These are phyloP conservation scores for Aspergillus pseudonomiae DNA, from an alignment of 2,329 filamentous ascomycete genomes.

Conservation along the genomic window DNA sequence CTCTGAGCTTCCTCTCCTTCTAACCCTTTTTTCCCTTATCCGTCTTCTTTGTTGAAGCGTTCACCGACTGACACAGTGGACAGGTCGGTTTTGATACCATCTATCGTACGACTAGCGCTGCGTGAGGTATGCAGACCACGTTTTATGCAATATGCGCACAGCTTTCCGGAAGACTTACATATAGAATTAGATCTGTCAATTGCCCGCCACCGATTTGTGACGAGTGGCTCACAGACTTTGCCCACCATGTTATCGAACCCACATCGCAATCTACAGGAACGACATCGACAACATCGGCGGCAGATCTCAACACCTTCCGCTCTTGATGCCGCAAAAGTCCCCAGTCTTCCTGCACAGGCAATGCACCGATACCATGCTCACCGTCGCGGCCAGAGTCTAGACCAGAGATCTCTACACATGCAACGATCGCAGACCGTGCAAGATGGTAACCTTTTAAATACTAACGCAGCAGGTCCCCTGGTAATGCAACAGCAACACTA, in stretches of 20 bases:
- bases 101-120: conserved; percentile 76
- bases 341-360: conserved; percentile 59
- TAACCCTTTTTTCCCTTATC: conserved; percentile 18
- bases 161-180: conserved; percentile 19
- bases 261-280: conserved; percentile 71
- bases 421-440: conserved; percentile 49
- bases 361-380: conserved; percentile 63
- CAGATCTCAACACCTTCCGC: conserved; percentile 82
- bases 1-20: conserved; percentile 6
- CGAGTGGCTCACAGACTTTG: conserved; percentile 22
- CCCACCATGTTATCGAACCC: conserved; percentile 77
- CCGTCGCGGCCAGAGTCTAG: conserved; percentile 82
- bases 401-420: conserved; percentile 66
- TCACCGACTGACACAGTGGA: conserved; percentile 55
- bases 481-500: conserved; percentile 84
- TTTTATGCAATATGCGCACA: conserved; percentile 13
- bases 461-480: conserved; percentile 60
- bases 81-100: conserved; percentile 57
- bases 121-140: conserved; percentile 64
- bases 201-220: conserved; percentile 20
- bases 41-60: conserved; percentile 42
- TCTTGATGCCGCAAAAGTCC: conserved; percentile 75
- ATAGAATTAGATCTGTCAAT: conserved; percentile 47
- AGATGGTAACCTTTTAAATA: conserved; percentile 58
- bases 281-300: conserved; percentile 77